Percentiles rank a stretch among this genome's conserved stretches.
phyloP scores from a whole-genome alignment of 106 monocot genomes.

The Allium fistulosum region DNA sequence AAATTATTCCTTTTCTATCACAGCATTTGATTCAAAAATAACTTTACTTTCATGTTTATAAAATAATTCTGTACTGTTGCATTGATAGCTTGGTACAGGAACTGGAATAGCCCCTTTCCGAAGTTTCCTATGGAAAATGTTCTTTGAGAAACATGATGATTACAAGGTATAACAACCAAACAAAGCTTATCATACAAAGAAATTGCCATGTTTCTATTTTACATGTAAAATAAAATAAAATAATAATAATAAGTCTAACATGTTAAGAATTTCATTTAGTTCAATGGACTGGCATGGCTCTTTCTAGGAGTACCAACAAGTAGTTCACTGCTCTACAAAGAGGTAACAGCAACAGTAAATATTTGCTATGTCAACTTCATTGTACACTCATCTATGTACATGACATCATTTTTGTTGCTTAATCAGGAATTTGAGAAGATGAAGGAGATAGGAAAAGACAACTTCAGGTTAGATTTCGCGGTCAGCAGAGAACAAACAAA shows the following conservation, averaged over 20 bases:
- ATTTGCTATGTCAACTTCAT: background rate
- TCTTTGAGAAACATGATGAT: slow-evolving; percentile 94
- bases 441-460: slow-evolving; percentile 75
- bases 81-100: slow-evolving; percentile 81
- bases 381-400: no score
- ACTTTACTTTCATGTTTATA: no score
- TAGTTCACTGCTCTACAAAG: slow-evolving; percentile 95
- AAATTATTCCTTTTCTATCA: background rate
- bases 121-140: slow-evolving; percentile 96
- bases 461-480: slow-evolving; percentile 87
- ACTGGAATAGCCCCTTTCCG: slow-evolving; percentile 98
- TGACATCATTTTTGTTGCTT: no score
- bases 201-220: no score
- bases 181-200: background rate
- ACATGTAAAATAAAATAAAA: background rate
- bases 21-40: background rate
- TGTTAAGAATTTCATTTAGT: slow-evolving; percentile 35
- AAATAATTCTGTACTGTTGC: background rate
- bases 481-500: slow-evolving; percentile 98
- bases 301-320: slow-evolving; percentile 96
- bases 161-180: slow-evolving; percentile 55
- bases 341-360: slow-evolving; percentile 26
- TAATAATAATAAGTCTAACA: background rate
- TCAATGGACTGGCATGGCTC: slow-evolving; percentile 95
- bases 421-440: slow-evolving; percentile 96